phyloP scores from a whole-genome alignment of 192 early-diverging fungal species.

The Coemansia sp. region DNA sequence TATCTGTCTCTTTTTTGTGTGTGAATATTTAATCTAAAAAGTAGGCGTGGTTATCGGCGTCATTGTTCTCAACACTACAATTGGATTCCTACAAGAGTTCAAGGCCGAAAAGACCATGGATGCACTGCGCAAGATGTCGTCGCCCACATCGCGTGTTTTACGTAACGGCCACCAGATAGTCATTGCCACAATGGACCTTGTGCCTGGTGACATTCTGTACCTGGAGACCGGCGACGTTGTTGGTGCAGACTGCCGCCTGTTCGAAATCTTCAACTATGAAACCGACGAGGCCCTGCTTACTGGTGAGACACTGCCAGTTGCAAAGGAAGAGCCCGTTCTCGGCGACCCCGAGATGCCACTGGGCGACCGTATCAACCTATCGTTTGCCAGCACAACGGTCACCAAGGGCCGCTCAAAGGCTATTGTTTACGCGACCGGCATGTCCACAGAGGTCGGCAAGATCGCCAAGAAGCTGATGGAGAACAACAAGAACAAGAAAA shows the following conservation, averaged over 20 bases:
- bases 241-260: conserved; percentile 86
- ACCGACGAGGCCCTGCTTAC: conserved; percentile 91
- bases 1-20: too few relatives aligned
- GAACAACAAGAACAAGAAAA: conserved; percentile 55
- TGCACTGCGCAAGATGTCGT: conserved; percentile 83
- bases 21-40: neutral
- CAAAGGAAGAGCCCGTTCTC: conserved; percentile 69
- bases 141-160: conserved; percentile 83
- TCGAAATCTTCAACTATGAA: conserved; percentile 84
- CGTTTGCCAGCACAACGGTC: conserved; percentile 86
- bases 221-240: conserved; percentile 94
- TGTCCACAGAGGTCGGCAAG: conserved; percentile 89
- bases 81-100: conserved; percentile 96
- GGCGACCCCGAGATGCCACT: conserved; percentile 69
- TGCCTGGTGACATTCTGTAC: conserved; percentile 89
- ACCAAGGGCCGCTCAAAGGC: conserved; percentile 90
- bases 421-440: conserved; percentile 81
- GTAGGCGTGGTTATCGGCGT: conserved; percentile 78
- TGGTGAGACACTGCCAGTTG: conserved; percentile 83
- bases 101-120: conserved; percentile 95
- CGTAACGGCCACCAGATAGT: conserved; percentile 74
- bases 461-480: conserved; percentile 82
- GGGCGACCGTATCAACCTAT: conserved; percentile 89
- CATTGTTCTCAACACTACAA: conserved; percentile 81
- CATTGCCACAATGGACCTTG: conserved; percentile 75